Evolutionary conservation across 192 early-diverging fungal genomes (phyloP).

Genomic region (Phlyctochytrium bullatum): DNA sequence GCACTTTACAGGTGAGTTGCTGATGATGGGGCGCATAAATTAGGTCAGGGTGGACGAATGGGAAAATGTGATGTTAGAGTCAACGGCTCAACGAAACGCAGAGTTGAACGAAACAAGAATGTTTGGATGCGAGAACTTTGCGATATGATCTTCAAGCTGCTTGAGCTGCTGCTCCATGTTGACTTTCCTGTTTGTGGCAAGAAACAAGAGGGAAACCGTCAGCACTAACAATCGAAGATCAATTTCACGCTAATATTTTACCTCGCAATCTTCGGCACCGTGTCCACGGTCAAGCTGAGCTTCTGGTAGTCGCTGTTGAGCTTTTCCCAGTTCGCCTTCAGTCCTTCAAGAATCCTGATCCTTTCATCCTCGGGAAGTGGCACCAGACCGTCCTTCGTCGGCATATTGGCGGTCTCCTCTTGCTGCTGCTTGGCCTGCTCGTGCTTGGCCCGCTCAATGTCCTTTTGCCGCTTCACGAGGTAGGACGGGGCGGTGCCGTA

Average conservation of each 20-base stretch:
- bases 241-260: slow-evolving; percentile 16
- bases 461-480: slow-evolving; percentile 25
- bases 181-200: slow-evolving; percentile 62
- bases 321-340: slow-evolving; percentile 51
- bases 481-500: slow-evolving; percentile 49
- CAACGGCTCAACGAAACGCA: too few species aligned
- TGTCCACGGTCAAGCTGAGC: slow-evolving; percentile 58
- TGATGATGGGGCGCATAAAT: too few species aligned
- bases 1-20: too few species aligned
- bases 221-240: not conserved
- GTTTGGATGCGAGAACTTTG: slow-evolving; percentile 52
- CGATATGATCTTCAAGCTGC: slow-evolving; percentile 52
- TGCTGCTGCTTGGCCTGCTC: slow-evolving; percentile 19
- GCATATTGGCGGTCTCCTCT: slow-evolving; percentile 23
- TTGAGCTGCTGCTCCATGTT: slow-evolving; percentile 61
- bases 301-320: slow-evolving; percentile 56
- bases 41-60: too few species aligned
- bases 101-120: slow-evolving; percentile 48
- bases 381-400: slow-evolving; percentile 29
- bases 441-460: slow-evolving; percentile 11
- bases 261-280: slow-evolving; percentile 62
- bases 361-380: slow-evolving; percentile 52
- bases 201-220: slow-evolving; percentile 1
- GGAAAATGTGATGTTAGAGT: too few species aligned
- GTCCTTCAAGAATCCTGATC: slow-evolving; percentile 44